These are phyloP conservation scores for Stagonosporopsis chrysanthemi DNA, from an alignment of 2,329 filamentous ascomycete species.

Conservation along the genomic window DNA sequence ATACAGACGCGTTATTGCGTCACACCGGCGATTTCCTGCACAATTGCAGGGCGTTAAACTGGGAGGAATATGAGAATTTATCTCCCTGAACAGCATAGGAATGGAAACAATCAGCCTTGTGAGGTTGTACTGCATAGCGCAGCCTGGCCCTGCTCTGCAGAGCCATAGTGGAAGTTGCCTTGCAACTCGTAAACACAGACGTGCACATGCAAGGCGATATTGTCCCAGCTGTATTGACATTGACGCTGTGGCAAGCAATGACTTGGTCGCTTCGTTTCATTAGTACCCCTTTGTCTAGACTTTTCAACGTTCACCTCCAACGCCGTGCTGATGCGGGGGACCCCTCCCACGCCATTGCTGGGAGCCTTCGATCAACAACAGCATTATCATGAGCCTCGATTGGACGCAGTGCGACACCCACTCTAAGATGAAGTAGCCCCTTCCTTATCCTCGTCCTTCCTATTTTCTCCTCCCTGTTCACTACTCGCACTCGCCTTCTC, in stretches of 20 bases:
- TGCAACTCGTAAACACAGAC: not conserved
- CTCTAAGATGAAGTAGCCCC: not conserved
- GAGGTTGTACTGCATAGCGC: too few relatives aligned
- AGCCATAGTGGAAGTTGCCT: not conserved
- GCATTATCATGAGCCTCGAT: not conserved
- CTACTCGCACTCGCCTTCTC: not conserved
- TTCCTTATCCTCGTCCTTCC: not conserved
- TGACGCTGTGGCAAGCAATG: not conserved
- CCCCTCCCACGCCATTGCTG: not conserved
- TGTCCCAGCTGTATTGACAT: not conserved
- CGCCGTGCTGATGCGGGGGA: not conserved
- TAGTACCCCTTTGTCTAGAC: not conserved
- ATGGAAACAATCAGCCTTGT: too few relatives aligned
- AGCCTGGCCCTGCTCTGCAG: too few relatives aligned
- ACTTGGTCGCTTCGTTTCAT: not conserved
- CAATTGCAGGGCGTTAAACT: too few relatives aligned
- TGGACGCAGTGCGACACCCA: not conserved
- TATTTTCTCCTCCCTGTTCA: constrained; percentile 2
- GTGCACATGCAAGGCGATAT: not conserved
- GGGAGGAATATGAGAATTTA: too few relatives aligned
- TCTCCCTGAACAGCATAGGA: too few relatives aligned
- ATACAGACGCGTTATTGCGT: too few relatives aligned
- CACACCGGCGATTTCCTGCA: too few relatives aligned
- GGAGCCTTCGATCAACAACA: not conserved
- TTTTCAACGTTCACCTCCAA: not conserved